Evolutionary conservation across 495 filamentous ascomycete genomes (phyloP), one percentile per base, ranked within the genome.

Genomic region (Glonium stellatum): DNA sequence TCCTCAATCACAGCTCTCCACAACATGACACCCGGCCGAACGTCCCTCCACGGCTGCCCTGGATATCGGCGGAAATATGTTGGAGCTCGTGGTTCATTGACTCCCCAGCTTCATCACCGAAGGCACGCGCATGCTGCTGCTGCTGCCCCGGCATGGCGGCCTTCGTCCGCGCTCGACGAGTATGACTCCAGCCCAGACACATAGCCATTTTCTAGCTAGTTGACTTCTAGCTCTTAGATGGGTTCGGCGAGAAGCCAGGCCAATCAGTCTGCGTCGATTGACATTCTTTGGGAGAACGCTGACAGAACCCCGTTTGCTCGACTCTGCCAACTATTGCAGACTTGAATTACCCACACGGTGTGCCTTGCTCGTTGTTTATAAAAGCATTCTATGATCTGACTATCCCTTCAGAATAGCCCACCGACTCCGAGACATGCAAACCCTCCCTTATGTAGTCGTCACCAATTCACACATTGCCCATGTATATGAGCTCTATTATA

Each of bases 401-500:
- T 51, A 6, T 18, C 31, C 48, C 39, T 48, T 18, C 46, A 91
- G 91, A 59, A 80, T 96, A 58, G 88, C 92, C 25, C 95, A 99
- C 67, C 87, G 93, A 15, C 86, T 99, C 54, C 89, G 95, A 48
- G 92, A 99, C 69, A 97, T 99, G 80, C 95, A 99, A 75, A 91
- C 87, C 57, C 77, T 99, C 46, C 93, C 93, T 19, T 99, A 96
- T 67, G 90, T 95, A 12, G 92, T 97, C 35, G 88, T 97, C 18
- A 90, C 90, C n/a, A 99, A 99, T 68, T 83, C 84, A 11, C 88
- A 97, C 69, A 85, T 99, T 57, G 90, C 87, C 61, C 84, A 92
- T 59, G 95, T 97, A 13, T 97, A 97, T 76, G 92, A 97, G 69
- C 78, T 97, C 5, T 99, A 99, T 76, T 95, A 96, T 75, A 84